A percentile compares a stretch with the other conserved stretches of the same genome.
These are phyloP conservation scores for Melastoma candidum DNA, from an alignment of 441 rosid genomes.

Conservation along the genomic window DNA sequence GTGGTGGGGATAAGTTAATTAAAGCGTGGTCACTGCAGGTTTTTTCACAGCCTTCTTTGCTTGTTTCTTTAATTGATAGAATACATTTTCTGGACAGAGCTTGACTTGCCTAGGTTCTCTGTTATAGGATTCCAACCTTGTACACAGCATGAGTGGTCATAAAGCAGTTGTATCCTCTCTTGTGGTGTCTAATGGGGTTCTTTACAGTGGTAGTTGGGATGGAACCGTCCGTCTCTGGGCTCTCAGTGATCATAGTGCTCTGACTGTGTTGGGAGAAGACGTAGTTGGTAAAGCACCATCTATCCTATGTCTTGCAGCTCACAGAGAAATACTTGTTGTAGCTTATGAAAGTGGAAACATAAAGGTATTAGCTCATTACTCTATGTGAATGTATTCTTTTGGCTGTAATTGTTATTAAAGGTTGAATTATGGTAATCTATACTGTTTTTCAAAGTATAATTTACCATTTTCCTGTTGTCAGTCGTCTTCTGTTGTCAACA, in stretches of 20 bases:
- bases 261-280: slow-evolving; percentile 66
- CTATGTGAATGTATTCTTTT: slow-evolving; percentile 4
- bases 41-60: slow-evolving; percentile 12
- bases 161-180: slow-evolving; percentile 77
- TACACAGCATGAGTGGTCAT: slow-evolving; percentile 77
- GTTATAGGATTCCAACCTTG: slow-evolving; percentile 53
- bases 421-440: not conserved
- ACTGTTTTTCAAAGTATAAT: not conserved
- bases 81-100: not conserved
- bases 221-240: slow-evolving; percentile 84
- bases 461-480: too few species aligned
- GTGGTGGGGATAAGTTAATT: slow-evolving; percentile 83
- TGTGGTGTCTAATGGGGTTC: slow-evolving; percentile 45
- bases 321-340: slow-evolving; percentile 42
- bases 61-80: slow-evolving; percentile 2
- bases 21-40: slow-evolving; percentile 88
- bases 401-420: not conserved
- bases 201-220: slow-evolving; percentile 95
- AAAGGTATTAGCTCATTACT: slow-evolving; percentile 36
- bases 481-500: not conserved
- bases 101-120: not conserved
- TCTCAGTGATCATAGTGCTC: slow-evolving; percentile 62
- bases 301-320: slow-evolving; percentile 48
- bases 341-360: slow-evolving; percentile 69
- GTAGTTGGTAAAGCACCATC: slow-evolving; percentile 38